These are phyloP conservation scores for Linum tenue DNA, from an alignment of 345 rosid genomes.

Conservation along the genomic window DNA sequence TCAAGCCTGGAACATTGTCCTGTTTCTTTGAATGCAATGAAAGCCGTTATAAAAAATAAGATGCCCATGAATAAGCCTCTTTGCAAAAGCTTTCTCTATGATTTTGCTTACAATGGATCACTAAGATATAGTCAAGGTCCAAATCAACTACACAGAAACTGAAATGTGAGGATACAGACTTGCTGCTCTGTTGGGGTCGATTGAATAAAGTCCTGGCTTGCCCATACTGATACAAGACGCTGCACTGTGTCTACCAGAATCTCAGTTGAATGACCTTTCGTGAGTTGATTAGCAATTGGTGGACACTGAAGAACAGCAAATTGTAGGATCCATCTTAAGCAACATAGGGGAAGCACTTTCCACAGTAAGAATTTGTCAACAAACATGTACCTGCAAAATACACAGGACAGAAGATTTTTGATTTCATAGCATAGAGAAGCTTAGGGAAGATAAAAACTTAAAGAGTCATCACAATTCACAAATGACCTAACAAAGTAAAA, in stretches of 20 bases:
- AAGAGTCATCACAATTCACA: background rate
- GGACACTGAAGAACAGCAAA: conserved; percentile 71
- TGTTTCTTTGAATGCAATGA: background rate
- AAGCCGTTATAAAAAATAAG: background rate
- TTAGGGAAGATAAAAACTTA: background rate
- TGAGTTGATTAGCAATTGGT: conserved; percentile 36
- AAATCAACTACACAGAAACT: background rate
- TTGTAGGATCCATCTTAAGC: conserved; percentile 87
- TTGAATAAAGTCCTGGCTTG: conserved; percentile 64
- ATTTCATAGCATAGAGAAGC: conserved; percentile 6
- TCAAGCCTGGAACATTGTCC: conserved; percentile 3
- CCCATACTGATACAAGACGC: conserved; percentile 63
- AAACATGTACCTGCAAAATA: conserved; percentile 54
- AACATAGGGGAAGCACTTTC: conserved; percentile 83
- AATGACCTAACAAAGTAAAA: background rate
- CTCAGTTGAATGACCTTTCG: conserved; percentile 29
- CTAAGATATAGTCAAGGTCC: conserved; percentile 3
- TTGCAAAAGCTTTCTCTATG: background rate
- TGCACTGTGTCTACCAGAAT: conserved; percentile 50
- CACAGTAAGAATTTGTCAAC: conserved; percentile 82
- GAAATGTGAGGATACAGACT: conserved; percentile 65
- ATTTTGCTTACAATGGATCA: background rate
- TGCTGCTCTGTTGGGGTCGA: conserved; percentile 81
- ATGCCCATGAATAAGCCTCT: background rate
- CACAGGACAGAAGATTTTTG: conserved; percentile 3